Percentiles rank a stretch among this genome's conserved stretches.
These are phyloP conservation scores for Candida odintsovae DNA, from an alignment of 805 yeast genomes.

Conservation along the genomic window DNA sequence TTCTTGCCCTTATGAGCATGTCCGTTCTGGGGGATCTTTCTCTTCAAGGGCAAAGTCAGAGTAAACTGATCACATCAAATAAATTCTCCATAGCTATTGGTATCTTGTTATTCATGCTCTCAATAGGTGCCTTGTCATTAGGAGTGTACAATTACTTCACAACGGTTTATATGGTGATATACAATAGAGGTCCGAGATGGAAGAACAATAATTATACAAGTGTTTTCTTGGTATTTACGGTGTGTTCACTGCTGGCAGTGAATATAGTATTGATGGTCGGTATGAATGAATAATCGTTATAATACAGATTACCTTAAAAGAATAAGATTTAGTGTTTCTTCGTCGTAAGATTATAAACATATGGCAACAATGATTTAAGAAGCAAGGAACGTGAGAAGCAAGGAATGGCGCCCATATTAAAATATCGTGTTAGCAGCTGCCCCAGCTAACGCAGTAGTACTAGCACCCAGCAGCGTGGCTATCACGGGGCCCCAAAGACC, in stretches of 20 bases:
- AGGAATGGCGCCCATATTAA: not conserved
- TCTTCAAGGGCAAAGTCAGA: slow-evolving; percentile 1
- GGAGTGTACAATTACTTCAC: slow-evolving; percentile 19
- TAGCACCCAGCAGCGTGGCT: not conserved
- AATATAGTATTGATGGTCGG: not conserved
- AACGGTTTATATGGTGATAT: slow-evolving; percentile 12
- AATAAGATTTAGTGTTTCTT: too few species aligned
- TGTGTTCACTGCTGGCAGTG: slow-evolving; percentile 3
- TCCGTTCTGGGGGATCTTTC: slow-evolving; percentile 17
- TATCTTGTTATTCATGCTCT: slow-evolving; percentile 9
- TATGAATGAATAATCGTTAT: too few species aligned
- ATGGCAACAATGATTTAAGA: not conserved
- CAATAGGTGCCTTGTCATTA: slow-evolving; percentile 8
- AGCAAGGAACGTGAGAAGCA: not conserved
- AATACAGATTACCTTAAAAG: too few species aligned
- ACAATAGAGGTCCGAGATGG: slow-evolving; percentile 7
- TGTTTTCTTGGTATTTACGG: slow-evolving; percentile 1
- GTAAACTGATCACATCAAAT: not conserved
- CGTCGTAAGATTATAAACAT: too few species aligned
- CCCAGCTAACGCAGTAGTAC: not conserved
- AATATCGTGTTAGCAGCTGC: slow-evolving; percentile 6
- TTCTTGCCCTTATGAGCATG: slow-evolving; percentile 15
- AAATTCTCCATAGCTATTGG: slow-evolving; percentile 12
- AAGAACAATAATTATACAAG: slow-evolving; percentile 12
- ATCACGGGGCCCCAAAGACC: not conserved